These are phyloP conservation scores for Chytriomyces confervae DNA, from an alignment of 192 early-diverging fungal species.

Conservation along the genomic window DNA sequence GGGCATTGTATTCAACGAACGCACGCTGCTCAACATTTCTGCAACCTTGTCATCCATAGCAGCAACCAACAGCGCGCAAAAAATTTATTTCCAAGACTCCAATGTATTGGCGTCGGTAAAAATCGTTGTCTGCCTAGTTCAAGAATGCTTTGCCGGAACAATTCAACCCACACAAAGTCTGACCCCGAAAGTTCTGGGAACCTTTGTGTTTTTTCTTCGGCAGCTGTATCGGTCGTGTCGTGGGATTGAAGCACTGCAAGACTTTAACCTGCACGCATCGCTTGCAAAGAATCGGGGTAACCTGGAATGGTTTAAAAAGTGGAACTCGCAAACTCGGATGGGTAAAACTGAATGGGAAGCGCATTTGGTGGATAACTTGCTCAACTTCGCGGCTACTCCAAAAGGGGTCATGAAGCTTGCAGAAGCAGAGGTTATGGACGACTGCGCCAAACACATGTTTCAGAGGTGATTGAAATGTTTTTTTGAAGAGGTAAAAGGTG, in stretches of 20 bases:
- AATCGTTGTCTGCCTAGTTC: conserved; percentile 37
- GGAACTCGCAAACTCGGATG: neutral
- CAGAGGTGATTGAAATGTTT: conserved; percentile 29
- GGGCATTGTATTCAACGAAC: conserved; percentile 26
- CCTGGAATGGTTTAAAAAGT: conserved; percentile 13
- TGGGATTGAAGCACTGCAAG: conserved; percentile 45
- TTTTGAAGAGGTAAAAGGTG: too few relatives aligned
- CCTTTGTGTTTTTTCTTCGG: conserved; percentile 54
- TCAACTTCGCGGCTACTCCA: conserved; percentile 59
- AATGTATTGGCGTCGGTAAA: conserved; percentile 24
- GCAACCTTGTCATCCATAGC: conserved; percentile 51
- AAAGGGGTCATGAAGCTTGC: conserved; percentile 54
- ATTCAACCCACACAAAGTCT: neutral
- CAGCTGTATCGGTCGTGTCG: conserved; percentile 58
- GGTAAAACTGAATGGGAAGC: conserved; percentile 42
- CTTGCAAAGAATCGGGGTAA: conserved; percentile 38
- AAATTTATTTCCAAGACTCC: conserved; percentile 32
- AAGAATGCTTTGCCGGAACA: conserved; percentile 8
- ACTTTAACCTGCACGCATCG: conserved; percentile 40
- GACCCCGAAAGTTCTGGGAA: conserved; percentile 37
- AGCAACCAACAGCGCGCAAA: conserved; percentile 42
- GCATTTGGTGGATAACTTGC: conserved; percentile 54
- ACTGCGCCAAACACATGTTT: conserved; percentile 57
- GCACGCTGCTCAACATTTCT: conserved; percentile 44
- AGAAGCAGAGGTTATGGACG: conserved; percentile 49